phyloP scores from a whole-genome alignment of 495 filamentous ascomycete genomes.

The Talaromyces liani region DNA sequence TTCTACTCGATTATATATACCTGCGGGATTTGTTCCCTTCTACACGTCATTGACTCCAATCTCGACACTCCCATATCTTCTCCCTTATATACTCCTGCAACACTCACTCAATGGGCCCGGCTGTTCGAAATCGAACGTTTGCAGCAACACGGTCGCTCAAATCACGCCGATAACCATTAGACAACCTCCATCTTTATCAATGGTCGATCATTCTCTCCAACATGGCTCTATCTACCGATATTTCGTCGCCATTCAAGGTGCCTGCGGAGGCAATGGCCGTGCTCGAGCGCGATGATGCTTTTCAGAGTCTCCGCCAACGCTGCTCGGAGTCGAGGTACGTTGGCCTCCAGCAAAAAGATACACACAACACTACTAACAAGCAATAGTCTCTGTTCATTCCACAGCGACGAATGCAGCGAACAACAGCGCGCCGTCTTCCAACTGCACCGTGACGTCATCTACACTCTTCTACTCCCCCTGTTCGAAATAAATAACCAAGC shows the following conservation, averaged over 20 bases:
- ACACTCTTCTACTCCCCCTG: conserved; percentile 50
- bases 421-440: conserved; percentile 41
- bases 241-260: conserved; percentile 40
- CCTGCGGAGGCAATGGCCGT: conserved; percentile 27
- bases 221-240: conserved; percentile 21
- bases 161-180: background rate
- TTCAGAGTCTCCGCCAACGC: conserved; percentile 31
- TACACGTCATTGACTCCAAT: background rate
- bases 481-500: conserved; percentile 50
- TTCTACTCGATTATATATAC: background rate
- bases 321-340: conserved; percentile 21
- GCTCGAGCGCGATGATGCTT: conserved; percentile 36
- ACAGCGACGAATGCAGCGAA: conserved; percentile 30
- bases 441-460: conserved; percentile 54
- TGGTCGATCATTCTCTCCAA: background rate
- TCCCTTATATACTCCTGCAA: background rate
- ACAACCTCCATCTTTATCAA: background rate
- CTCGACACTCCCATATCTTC: background rate
- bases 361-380: background rate
- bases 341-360: background rate
- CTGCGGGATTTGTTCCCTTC: background rate
- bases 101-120: background rate
- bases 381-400: conserved; percentile 43
- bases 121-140: background rate
- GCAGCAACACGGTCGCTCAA: background rate